These are phyloP conservation scores for Lithospermum erythrorhizon DNA, from an alignment of 257 asterid species.

Conservation along the genomic window DNA sequence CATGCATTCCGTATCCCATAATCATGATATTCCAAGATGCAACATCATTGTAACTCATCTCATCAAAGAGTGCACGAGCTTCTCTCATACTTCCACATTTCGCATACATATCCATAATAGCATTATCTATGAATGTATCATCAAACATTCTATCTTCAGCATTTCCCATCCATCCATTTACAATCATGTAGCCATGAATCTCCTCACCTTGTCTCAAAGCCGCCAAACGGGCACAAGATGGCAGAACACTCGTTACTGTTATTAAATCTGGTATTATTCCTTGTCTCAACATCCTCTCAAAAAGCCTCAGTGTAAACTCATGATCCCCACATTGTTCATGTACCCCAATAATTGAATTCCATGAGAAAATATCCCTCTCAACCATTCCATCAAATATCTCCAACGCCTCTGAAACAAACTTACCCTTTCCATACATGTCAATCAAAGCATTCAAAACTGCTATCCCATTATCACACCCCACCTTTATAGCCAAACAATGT, in stretches of 20 bases:
- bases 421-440: slow-evolving; percentile 87
- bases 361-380: slow-evolving; percentile 71
- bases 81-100: slow-evolving; percentile 75
- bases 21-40: slow-evolving; percentile 92
- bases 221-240: slow-evolving; percentile 57
- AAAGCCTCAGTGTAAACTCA: slow-evolving; percentile 43
- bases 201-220: slow-evolving; percentile 70
- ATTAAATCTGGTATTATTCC: slow-evolving; percentile 58
- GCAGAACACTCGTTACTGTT: slow-evolving; percentile 60
- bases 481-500: slow-evolving; percentile 48
- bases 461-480: slow-evolving; percentile 35
- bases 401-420: slow-evolving; percentile 39
- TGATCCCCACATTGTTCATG: slow-evolving; percentile 68
- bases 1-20: slow-evolving; percentile 79
- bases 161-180: slow-evolving; percentile 29
- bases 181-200: slow-evolving; percentile 52
- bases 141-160: slow-evolving; percentile 8
- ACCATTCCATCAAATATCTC: slow-evolving; percentile 30
- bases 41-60: slow-evolving; percentile 38
- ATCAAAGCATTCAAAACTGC: slow-evolving; percentile 57
- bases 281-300: slow-evolving; percentile 42
- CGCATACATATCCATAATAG: slow-evolving; percentile 79
- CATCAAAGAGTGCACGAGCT: slow-evolving; percentile 46
- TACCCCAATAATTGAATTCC: slow-evolving; percentile 78
- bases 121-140: slow-evolving; percentile 35